Conservation (phyloP, 2,329 filamentous ascomycete genomes). For the Ophiostoma triangulosporum region DNA sequence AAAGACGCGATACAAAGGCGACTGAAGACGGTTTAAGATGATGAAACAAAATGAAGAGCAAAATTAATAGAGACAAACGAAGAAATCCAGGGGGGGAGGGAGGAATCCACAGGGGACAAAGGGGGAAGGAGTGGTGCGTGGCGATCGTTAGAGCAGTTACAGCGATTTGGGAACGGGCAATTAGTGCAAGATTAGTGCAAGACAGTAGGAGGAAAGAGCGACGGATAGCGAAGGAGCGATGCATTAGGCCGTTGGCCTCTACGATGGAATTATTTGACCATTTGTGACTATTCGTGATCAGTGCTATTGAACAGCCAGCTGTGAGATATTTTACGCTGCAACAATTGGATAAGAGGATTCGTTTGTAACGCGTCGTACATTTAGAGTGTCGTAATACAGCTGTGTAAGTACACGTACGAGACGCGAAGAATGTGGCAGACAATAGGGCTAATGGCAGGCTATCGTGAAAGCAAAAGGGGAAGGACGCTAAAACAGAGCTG, state of each 20-base stretch:
- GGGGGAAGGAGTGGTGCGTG: background rate
- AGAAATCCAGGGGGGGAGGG: constrained; percentile 2
- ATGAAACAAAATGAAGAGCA: background rate
- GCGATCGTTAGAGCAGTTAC: constrained; percentile 3
- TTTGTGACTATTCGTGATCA: no score
- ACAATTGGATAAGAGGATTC: no score
- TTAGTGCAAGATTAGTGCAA: background rate
- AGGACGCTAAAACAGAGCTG: background rate
- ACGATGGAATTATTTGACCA: no score
- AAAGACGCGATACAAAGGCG: background rate
- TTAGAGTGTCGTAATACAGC: no score
- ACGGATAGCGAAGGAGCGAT: background rate
- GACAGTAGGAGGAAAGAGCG: no score
- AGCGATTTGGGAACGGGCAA: background rate
- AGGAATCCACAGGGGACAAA: constrained; percentile 1
- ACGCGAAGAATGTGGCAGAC: background rate
- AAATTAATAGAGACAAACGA: no score
- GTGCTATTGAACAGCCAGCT: no score
- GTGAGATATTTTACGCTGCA: no score
- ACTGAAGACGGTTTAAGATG: background rate
- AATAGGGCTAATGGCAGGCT: background rate
- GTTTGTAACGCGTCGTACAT: no score
- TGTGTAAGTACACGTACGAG: background rate
- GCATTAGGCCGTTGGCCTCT: no score
- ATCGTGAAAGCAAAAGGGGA: background rate